These are phyloP conservation scores for Castanea sativa DNA, from an alignment of 306 rosid genomes.

Conservation along the genomic window DNA sequence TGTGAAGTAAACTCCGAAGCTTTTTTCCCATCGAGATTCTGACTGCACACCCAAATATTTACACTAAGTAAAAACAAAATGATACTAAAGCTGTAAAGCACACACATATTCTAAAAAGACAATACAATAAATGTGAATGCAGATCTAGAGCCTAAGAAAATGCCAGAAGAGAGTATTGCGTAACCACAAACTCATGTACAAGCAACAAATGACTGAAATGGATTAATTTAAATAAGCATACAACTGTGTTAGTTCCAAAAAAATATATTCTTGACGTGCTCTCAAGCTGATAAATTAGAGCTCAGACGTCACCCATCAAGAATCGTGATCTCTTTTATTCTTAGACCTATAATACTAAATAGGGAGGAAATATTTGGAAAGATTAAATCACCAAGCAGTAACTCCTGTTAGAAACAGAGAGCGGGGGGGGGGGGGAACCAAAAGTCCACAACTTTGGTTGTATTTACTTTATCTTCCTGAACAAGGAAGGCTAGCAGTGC, in stretches of 20 bases:
- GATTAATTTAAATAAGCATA: neutral
- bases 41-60: slow-evolving; percentile 41
- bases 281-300: neutral
- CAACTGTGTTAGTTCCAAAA: neutral
- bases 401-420: neutral
- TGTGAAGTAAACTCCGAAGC: slow-evolving; percentile 37
- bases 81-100: slow-evolving; percentile 19
- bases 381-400: neutral
- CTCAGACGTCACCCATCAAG: neutral
- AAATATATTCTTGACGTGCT: neutral
- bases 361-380: neutral
- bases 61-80: slow-evolving; percentile 3
- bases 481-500: neutral
- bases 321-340: neutral
- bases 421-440: neutral
- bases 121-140: neutral
- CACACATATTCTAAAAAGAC: neutral
- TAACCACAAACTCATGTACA: neutral
- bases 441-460: neutral
- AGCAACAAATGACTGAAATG: neutral
- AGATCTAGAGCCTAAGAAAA: slow-evolving; percentile 4
- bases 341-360: neutral
- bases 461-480: neutral
- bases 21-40: slow-evolving; percentile 36
- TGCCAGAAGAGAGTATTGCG: neutral